Evolutionary conservation across 1,284 basidiomycete genomes (phyloP).

Genomic region (Megacollybia platyphylla): DNA sequence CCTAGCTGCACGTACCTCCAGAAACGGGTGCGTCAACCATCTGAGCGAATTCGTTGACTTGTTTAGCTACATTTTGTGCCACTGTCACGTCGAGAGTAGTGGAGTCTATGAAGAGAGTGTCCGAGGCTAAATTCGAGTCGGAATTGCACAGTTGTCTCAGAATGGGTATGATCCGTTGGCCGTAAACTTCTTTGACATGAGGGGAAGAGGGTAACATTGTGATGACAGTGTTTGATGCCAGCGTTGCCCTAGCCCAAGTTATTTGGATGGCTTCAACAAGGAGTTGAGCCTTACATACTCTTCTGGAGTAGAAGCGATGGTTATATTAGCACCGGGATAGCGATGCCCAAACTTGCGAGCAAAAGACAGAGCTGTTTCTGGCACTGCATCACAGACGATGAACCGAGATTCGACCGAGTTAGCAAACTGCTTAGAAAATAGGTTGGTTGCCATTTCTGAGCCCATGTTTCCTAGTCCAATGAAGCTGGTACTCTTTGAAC

Average conservation of each 20-base stretch:
- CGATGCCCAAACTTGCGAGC: conserved; percentile 34
- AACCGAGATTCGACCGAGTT: conserved; percentile 38
- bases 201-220: conserved; percentile 86
- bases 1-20: conserved; percentile 39
- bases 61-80: conserved; percentile 48
- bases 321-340: conserved; percentile 45
- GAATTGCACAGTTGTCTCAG: conserved; percentile 24
- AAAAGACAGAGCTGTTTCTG: conserved; percentile 48
- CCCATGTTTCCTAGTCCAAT: conserved; percentile 80
- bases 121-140: conserved; percentile 20
- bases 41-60: conserved; percentile 38
- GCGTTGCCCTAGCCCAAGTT: conserved; percentile 35
- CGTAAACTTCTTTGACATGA: conserved; percentile 67
- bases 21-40: conserved; percentile 91
- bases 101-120: conserved; percentile 73
- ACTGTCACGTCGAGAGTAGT: conserved; percentile 77
- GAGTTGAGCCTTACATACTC: conserved; percentile 36
- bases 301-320: conserved; percentile 47
- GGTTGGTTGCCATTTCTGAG: conserved; percentile 72
- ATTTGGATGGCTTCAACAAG: conserved; percentile 4
- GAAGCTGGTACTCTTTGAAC: conserved; percentile 52
- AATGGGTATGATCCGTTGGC: conserved; percentile 47
- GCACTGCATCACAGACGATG: conserved; percentile 66
- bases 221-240: conserved; percentile 53
- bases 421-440: conserved; percentile 57